These are phyloP conservation scores for Alternaria postmessia DNA, from an alignment of 2,329 filamentous ascomycete species.

Conservation along the genomic window DNA sequence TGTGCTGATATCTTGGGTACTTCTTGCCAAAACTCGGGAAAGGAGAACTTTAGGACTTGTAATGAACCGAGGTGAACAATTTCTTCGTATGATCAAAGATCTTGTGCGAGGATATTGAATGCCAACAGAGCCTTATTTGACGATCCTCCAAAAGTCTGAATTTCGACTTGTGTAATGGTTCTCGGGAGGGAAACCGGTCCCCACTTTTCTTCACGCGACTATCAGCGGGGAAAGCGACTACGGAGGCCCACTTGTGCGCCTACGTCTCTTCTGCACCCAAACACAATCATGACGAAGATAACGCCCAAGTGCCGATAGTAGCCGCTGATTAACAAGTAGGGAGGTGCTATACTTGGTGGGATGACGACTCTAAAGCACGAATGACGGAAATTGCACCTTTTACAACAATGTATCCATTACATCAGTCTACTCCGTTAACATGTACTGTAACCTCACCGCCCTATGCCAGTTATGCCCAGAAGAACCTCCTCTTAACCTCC, in stretches of 20 bases:
- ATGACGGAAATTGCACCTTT: background rate
- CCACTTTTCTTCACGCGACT: background rate
- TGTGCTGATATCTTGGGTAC: too few relatives aligned
- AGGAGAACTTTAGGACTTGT: too few relatives aligned
- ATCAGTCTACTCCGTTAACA: background rate
- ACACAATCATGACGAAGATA: background rate
- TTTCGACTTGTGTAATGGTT: background rate
- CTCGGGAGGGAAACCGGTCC: constrained; percentile 11
- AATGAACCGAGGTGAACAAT: too few relatives aligned
- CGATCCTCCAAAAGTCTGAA: too few relatives aligned
- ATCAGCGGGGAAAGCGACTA: constrained; percentile 7
- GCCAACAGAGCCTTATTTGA: background rate
- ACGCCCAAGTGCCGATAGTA: background rate
- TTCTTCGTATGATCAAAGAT: rapidly evolving
- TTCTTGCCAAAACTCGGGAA: too few relatives aligned
- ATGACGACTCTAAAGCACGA: background rate
- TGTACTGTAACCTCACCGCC: too few relatives aligned
- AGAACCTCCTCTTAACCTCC: constrained; percentile 35
- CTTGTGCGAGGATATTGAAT: background rate
- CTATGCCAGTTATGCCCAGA: constrained; percentile 12
- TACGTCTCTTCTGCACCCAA: constrained; percentile 1
- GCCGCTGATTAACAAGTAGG: background rate
- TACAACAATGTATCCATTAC: background rate
- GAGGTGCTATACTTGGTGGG: background rate
- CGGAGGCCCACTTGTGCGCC: constrained; percentile 8